Base-by-base conservation (phyloP, 768 basidiomycete species). In the Pisolithus orientalis region DNA sequence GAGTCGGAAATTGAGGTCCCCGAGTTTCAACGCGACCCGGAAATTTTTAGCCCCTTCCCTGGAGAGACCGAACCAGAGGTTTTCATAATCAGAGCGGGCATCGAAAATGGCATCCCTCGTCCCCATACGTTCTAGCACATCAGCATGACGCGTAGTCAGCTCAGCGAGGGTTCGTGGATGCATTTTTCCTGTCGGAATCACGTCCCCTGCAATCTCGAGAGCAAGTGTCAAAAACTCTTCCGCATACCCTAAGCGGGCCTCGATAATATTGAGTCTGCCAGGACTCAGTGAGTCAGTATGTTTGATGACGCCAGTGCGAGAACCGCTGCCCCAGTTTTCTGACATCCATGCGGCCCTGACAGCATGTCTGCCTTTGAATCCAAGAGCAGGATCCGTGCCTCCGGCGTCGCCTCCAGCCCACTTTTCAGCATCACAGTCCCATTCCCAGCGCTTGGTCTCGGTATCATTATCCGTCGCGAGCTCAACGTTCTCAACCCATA, bases 301-400 rank as follows among this genome's bases (percentile, higher is more conserved):
- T 25, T 68, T 65, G 37, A 76, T 66, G 39, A 72, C 68, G 49
- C 66, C 67, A 5, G 66, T 65, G 39, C 59, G 67, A 17, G 70
- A 66, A 6, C 77, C 78, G 9, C 72, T 70, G 16, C 80, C 82
- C 83, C 86, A 86, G 55, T 85, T 72, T 52, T 80, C 75, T 0
- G 80, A 79, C 69, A 84, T 82, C 86, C 87, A 90, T 11, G 87
- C 85, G 29, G 78, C 76, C 32, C 87, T 81, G 1, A 85, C 67
- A 39, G 78, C 75, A 62, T 85, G 81, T 27, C 84, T 71, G 21
- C 75, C 85, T 58, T 70, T 72, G 61, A 79, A 75, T 2, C 85
- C 83, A 8, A 90, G 69, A n/a, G 70, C 78, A 4, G 83, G 75
- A 64, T 90, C 85, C n/a, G 87, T 90, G 44, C 87, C 88, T 5